Base-by-base conservation (phyloP, 106 monocot genomes). In the Acorus gramineus region DNA sequence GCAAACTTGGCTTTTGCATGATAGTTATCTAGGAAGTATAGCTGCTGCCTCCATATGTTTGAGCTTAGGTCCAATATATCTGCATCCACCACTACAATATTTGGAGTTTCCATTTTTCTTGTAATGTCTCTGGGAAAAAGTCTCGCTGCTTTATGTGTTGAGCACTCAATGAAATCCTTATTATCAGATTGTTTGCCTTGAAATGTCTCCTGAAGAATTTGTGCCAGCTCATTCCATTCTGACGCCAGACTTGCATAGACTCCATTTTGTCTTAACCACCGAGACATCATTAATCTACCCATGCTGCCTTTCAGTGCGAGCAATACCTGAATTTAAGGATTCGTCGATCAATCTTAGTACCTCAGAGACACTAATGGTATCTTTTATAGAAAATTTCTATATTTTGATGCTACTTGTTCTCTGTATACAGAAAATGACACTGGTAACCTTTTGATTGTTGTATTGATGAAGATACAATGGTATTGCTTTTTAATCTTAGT, bases 41-140 rank as follows among this genome's bases (percentile, higher is more conserved):
- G 73, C 66, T 82, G 82, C 42, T 82, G 58, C 9, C 70, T 70
- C 82, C 82, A 82, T 77, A 82, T 82, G 42, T 77, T 70, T 55
- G 82, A 74, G 65, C 66, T 82, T 62, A 67, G 82, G 57, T 82
- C 77, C 55, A 82, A 48, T 13, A 82, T 52, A 4, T 47, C 65
- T 49, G 74, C 59, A 56, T 82, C 82, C 50, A 82, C 61, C 14
- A 82, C 62, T 70, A 82, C 5, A 66, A 69, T 64, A 49, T 69
- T 69, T 65, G 69, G 62, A 49, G 7, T 50, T 11, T 4, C 9
- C 55, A 62, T 7, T 5, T 55, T 58, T n/a, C 45, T 53, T 44
- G 14, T 44, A 67, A 14, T 57, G 7, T 71, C 65, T 5, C 28
- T 66, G 11, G 78, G 58, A 11, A 47, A 5, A 74, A 48, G 12